phyloP scores from a whole-genome alignment of 805 yeast species.

The Wickerhamomyces bovis region DNA sequence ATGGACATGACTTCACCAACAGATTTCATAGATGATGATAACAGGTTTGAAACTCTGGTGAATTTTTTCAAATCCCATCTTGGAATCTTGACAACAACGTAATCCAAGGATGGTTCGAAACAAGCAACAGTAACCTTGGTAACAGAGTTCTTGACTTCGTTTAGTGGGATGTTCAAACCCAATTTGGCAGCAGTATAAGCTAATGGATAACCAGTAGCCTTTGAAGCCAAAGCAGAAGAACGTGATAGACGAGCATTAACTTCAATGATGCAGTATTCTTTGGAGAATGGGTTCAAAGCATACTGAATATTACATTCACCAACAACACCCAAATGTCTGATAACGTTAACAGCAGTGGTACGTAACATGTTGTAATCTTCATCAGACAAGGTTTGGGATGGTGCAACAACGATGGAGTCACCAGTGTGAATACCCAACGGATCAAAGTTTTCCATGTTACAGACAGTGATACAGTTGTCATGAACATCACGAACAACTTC shows the following conservation, averaged over 20 bases:
- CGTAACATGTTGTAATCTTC: conserved; percentile 97
- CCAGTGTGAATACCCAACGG: conserved; percentile 99
- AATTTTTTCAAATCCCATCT: conserved; percentile 98
- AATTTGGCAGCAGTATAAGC: conserved; percentile 98
- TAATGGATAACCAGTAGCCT: conserved; percentile 97
- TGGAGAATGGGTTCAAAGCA: conserved; percentile 87
- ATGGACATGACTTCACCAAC: conserved; percentile 99
- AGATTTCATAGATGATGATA: conserved; percentile 94
- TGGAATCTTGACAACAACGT: conserved; percentile 95
- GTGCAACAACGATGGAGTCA: conserved; percentile 98
- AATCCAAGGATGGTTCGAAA: conserved; percentile 96
- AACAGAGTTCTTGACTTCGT: conserved; percentile 88
- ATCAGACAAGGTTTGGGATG: conserved; percentile 94
- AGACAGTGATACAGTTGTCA: conserved; percentile 97
- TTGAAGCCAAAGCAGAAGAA: conserved; percentile 98
- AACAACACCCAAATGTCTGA: conserved; percentile 95
- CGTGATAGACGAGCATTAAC: conserved; percentile 97
- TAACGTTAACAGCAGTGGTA: conserved; percentile 95
- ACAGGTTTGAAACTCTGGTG: conserved; percentile 80
- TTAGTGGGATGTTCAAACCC: conserved; percentile 87
- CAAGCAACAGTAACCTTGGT: conserved; percentile 92
- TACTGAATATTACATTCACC: conserved; percentile 99
- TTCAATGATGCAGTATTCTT: conserved; percentile 95
- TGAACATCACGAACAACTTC: conserved; percentile 97
- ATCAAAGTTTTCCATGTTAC: conserved; percentile 99